Base-by-base conservation (phyloP, 2,329 filamentous ascomycete species). In the Pseudogymnoascus sp. region DNA sequence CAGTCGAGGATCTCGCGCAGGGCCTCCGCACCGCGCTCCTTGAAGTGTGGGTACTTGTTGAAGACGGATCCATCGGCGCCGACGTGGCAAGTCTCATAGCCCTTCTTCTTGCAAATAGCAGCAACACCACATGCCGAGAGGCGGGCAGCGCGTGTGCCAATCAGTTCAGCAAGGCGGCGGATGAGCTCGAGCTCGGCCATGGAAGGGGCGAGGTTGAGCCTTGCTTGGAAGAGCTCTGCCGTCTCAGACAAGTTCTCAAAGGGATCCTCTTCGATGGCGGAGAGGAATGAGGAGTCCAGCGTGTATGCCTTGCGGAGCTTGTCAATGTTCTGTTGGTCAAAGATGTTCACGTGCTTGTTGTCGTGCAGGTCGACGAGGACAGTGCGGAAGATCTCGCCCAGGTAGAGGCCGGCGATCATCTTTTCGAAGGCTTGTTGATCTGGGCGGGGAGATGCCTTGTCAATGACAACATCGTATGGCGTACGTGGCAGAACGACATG, bases 1-100 rank as follows among this genome's bases (percentile, higher is more conserved):
- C 93, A 97, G 80, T 96, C 93, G 38, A 99, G 85, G 67, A 99
- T 97, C 80, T 99, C 94, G 62, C 91, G 87, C 61, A 99, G 84
- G 28, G 94, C 94, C 74, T 88, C 82, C 12, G 94, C 93, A 62
- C 93, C 92, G 62, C 94, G 89, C 63, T 87, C 85, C 82, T 97
- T 97, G 84, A 99, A 99, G 78, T 96, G 90, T 11, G 94, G 94
- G 78, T 99, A 99, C 76, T 97, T 97, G 83, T 96, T 97, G 81
- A 99, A 99, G 62, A 99, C 93, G 16, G 91, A 96, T 38, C 94
- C 94, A 73, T 99, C 94, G 60, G 94, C 94, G 70, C 94, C 94
- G 42, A 99, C 94, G 75, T 97, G 94, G 79, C 91, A 96, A 38
- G 84, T 83, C 72, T 89, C 78, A 76, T 92, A 93, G 68, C 85